A percentile compares a stretch with the other conserved stretches of the same genome.
phyloP scores from a whole-genome alignment of 2,329 filamentous ascomycete genomes.

The Phaeosphaeriaceae sp. region DNA sequence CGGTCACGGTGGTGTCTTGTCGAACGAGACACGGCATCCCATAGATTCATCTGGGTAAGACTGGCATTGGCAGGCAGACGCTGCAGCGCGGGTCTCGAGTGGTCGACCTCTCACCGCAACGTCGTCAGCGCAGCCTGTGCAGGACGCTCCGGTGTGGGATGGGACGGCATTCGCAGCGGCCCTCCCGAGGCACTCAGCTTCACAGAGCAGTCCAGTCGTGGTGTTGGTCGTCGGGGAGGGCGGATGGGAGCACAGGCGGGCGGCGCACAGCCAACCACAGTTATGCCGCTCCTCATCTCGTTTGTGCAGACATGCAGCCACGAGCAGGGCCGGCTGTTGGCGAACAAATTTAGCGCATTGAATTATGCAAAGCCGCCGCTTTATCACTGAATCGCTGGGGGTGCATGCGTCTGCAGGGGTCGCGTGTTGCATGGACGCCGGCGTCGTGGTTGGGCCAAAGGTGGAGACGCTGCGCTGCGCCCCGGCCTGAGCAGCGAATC shows the following conservation, averaged over 20 bases:
- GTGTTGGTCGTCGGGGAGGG: constrained; percentile 25
- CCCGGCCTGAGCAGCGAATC: constrained; percentile 46
- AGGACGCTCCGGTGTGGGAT: background rate
- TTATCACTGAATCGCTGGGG: constrained; percentile 41
- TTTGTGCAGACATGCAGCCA: constrained; percentile 39
- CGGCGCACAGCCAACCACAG: constrained; percentile 22
- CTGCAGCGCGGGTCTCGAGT: background rate
- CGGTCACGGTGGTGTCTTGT: constrained; percentile 8
- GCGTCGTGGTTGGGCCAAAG: constrained; percentile 39
- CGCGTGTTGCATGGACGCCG: constrained; percentile 36
- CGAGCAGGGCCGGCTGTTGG: constrained; percentile 38
- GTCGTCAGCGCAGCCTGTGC: background rate
- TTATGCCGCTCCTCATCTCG: constrained; percentile 43
- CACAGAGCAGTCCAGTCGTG: background rate
- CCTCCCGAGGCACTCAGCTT: constrained; percentile 10
- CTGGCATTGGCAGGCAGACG: background rate
- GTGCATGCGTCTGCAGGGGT: constrained; percentile 47
- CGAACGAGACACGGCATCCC: constrained; percentile 33
- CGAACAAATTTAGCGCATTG: constrained; percentile 42
- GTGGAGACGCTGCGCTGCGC: constrained; percentile 48
- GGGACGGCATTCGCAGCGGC: constrained; percentile 4
- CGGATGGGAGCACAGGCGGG: constrained; percentile 29
- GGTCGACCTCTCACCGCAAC: background rate
- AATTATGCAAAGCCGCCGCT: constrained; percentile 48
- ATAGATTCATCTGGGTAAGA: background rate